Percentiles rank a stretch among this genome's conserved stretches.
Conservation (phyloP, 1,284 basidiomycete genomes). For the Schizophyllum amplum region DNA sequence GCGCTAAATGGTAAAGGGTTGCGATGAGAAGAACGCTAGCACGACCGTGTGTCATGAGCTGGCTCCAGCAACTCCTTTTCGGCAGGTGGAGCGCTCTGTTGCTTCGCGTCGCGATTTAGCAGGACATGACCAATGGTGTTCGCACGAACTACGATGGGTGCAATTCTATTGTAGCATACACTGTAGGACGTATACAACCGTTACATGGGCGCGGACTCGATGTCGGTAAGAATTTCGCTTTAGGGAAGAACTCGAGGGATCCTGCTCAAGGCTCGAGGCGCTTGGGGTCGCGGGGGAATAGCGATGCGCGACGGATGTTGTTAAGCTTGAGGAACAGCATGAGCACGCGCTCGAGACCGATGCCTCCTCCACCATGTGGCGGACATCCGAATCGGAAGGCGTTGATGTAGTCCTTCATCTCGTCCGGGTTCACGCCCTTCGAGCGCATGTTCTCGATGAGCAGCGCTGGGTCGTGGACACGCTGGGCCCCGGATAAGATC, state of each 20-base stretch:
- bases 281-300: constrained; percentile 95
- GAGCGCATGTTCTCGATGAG: constrained; percentile 80
- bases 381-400: constrained; percentile 92
- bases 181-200: not conserved
- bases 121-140: not conserved
- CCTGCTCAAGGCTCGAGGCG: constrained; percentile 58
- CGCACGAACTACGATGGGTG: not conserved
- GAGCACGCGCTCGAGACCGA: constrained; percentile 90
- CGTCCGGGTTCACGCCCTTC: constrained; percentile 77
- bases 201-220: not conserved
- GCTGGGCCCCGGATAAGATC: constrained; percentile 95
- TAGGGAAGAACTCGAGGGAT: not conserved
- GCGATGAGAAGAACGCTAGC: not conserved
- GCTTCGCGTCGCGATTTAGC: not conserved
- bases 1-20: not conserved
- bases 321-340: constrained; percentile 94
- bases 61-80: not conserved
- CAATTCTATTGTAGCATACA: not conserved
- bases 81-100: not conserved
- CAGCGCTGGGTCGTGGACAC: constrained; percentile 86
- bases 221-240: not conserved
- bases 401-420: constrained; percentile 89
- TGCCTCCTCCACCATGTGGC: constrained; percentile 81
- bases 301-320: constrained; percentile 89
- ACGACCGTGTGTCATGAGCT: not conserved